Evolutionary conservation across 805 yeast genomes (phyloP), one percentile per base, ranked within the genome.

Genomic region (Suhomyces sp.): DNA sequence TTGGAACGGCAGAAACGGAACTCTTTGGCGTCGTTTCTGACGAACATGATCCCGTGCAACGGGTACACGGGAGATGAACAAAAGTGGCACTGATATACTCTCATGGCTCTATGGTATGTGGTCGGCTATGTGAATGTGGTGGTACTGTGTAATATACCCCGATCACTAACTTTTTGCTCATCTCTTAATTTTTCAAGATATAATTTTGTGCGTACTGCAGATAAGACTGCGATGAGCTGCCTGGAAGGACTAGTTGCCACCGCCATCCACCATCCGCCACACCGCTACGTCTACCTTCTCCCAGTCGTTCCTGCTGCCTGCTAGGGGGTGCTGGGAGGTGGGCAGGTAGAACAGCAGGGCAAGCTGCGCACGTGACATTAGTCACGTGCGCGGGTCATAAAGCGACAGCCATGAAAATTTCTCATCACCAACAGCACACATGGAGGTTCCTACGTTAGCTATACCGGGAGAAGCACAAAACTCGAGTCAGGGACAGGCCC

Each of bases 1-100:
- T 94, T 94, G 56, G 98, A 91, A 70, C 97, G 90, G 62, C 99
- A 94, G 78, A 94, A 94, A 65, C 97, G 81, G 72, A 94, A 94
- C 74, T 91, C 98, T 70, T 94, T 94, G 60, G 98, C 96, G 68
- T 94, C 99, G 71, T 94, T 94, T 75, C 99, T 87, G 57, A 94
- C 98, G 75, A 92, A 94, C 90, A 90, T 88, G 67, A 94, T 91
- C 57, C 99, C 99, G 66, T 91, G 96, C 51, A 70, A 65, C 22
- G 73, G 75, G 67, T 93, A 93, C 47, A 90, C 96, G 48, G 99
- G 99, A 12, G 97, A 88, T 19, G 97, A 92, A 77, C 99, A 94
- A 75, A 94, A 94, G 71, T 94, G 98, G 67, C 99, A 94, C 58
- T 88, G 85, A 69, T 86, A 83, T 50, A 90, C 83, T 83, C 97